Evolutionary conservation across 2,329 filamentous ascomycete species (phyloP), one percentile per base, ranked within the genome.

Genomic region (Magnaporthales sp.): DNA sequence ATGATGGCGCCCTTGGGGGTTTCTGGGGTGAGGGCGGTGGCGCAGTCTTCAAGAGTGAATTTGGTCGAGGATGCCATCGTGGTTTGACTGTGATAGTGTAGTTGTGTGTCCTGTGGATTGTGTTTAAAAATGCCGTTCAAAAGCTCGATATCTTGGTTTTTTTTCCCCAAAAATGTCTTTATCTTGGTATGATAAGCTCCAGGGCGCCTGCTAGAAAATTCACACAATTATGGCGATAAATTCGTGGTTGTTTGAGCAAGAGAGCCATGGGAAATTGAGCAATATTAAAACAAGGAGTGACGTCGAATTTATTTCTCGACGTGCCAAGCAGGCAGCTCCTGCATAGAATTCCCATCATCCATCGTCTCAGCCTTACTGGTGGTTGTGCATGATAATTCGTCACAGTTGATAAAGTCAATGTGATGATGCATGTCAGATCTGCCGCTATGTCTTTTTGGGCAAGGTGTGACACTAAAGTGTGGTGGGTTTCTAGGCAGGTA

Each of bases 1-100:
- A 76, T 70, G 62, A 74, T 72, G 60, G 64, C 24, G 56, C 62
- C 63, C 46, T 60, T 24, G 32, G 65, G 67, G 27, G 68, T 62
- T 60, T 38, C 32, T 46, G 38, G 38, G 22, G 66, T 67, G 27
- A 71, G 22, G 56, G 60, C 11, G n/a, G 11, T 24, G 32, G 6
- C 10, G 8, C 22, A 22, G 65, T 27, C n/a, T 5, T 46, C 54
- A 8, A 65, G 63, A 7, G 38, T 22, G 51, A 65, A 58, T 54
- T 15, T 26, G 61, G 27, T 30, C 29, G 61, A 9, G 61, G 26
- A 24, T 7, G 61, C 9, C 61, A 63, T 63, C 11, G 19, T n/a
- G n/a, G n/a, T n/a, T n/a, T n/a, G n/a, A n/a, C n/a, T n/a, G n/a
- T n/a, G n/a, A n/a, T n/a, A n/a, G n/a, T n/a, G n/a, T n/a, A n/a